Evolutionary conservation across 2,329 filamentous ascomycete species (phyloP).

Genomic region (Trichophyton equinum): DNA sequence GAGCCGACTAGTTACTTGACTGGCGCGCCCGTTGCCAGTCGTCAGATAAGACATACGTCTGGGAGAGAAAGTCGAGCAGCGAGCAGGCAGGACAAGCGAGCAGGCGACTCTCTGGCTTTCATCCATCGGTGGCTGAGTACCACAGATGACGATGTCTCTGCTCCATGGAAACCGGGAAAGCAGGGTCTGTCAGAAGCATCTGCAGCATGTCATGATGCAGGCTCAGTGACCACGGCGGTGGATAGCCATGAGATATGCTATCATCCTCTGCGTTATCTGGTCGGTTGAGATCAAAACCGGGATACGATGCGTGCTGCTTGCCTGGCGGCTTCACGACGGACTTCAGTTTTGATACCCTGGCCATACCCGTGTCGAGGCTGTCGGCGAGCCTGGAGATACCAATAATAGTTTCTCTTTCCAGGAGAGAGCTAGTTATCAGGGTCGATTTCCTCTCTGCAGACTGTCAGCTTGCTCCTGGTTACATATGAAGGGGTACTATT

Average conservation of each 20-base stretch:
- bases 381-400: not conserved
- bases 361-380: not conserved
- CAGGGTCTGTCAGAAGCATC: not conserved
- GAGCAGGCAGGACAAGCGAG: not conserved
- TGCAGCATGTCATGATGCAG: not conserved
- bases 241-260: no score
- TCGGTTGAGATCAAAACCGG: not conserved
- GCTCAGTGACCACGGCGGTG: no score
- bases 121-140: not conserved
- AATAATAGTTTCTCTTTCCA: not conserved
- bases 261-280: not conserved
- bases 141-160: slow-evolving; percentile 1
- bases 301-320: not conserved
- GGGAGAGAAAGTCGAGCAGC: not conserved
- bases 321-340: no score
- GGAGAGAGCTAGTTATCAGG: not conserved
- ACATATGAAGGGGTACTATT: not conserved
- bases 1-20: not conserved
- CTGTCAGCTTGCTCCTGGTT: not conserved
- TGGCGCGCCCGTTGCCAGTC: not conserved
- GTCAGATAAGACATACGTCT: not conserved
- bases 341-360: no score
- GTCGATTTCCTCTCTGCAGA: not conserved
- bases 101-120: not conserved
- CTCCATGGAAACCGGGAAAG: not conserved